A percentile compares a stretch with the other conserved stretches of the same genome.
These are phyloP conservation scores for Talaromyces atroroseus DNA, from an alignment of 2,329 filamentous ascomycete genomes.

Conservation along the genomic window DNA sequence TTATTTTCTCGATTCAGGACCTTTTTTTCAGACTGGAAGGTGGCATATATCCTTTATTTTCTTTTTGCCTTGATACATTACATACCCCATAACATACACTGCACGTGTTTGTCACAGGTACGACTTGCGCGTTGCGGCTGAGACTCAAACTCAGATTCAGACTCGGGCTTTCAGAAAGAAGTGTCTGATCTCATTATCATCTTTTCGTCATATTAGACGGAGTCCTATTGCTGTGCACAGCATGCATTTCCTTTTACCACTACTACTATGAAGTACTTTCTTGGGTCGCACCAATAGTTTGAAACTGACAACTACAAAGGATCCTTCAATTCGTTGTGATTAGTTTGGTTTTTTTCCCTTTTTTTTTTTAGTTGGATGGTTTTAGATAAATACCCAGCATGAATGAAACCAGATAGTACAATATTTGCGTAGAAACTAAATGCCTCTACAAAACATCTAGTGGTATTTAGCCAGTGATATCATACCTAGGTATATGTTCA, in stretches of 20 bases:
- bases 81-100: slow-evolving; percentile 7
- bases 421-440: background rate
- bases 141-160: background rate
- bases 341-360: background rate
- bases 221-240: slow-evolving; percentile 16
- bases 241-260: slow-evolving; percentile 10
- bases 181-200: background rate
- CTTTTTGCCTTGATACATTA: background rate
- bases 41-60: background rate
- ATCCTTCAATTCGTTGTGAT: slow-evolving; percentile 5
- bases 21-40: background rate
- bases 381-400: slow-evolving; percentile 11
- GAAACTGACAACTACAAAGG: background rate
- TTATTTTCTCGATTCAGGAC: background rate
- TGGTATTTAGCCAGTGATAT: too few relatives aligned
- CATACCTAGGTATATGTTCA: too few relatives aligned
- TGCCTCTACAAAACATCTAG: too few relatives aligned
- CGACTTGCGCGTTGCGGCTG: background rate
- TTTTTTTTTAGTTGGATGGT: slow-evolving; percentile 5
- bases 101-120: slow-evolving; percentile 2
- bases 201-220: background rate
- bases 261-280: slow-evolving; percentile 7
- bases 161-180: background rate
- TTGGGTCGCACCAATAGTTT: background rate
- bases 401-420: slow-evolving; percentile 1